These are phyloP conservation scores for Pichia sp. DNA, from an alignment of 1,139 yeast species.

Conservation along the genomic window DNA sequence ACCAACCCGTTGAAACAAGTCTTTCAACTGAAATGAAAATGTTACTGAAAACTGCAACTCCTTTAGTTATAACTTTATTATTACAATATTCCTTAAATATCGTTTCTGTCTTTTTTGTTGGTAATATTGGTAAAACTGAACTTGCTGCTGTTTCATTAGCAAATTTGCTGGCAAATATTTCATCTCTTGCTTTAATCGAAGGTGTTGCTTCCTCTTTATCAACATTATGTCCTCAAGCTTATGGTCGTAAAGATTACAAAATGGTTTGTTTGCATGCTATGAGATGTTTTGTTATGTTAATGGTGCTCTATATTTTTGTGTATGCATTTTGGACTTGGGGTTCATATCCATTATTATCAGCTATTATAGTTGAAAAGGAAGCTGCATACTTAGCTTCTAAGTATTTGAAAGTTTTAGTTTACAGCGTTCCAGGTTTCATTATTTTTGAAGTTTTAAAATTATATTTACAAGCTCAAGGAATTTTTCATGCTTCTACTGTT, in stretches of 20 bases:
- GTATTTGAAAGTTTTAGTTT: slow-evolving; percentile 47
- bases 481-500: slow-evolving; percentile 72
- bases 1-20: slow-evolving; percentile 43
- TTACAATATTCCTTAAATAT: slow-evolving; percentile 79
- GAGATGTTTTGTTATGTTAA: slow-evolving; percentile 55
- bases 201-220: slow-evolving; percentile 72
- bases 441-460: slow-evolving; percentile 68
- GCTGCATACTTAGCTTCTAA: slow-evolving; percentile 50
- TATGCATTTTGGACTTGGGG: slow-evolving; percentile 51
- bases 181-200: slow-evolving; percentile 66
- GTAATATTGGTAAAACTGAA: slow-evolving; percentile 74
- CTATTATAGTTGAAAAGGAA: slow-evolving; percentile 44
- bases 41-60: slow-evolving; percentile 45
- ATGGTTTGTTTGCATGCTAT: slow-evolving; percentile 61
- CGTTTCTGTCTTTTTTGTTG: slow-evolving; percentile 78
- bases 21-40: slow-evolving; percentile 38
- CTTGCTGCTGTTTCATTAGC: slow-evolving; percentile 68
- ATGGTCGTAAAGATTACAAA: slow-evolving; percentile 56
- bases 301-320: slow-evolving; percentile 52
- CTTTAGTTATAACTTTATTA: slow-evolving; percentile 65
- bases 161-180: slow-evolving; percentile 69
- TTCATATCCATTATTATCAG: slow-evolving; percentile 40
- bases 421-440: slow-evolving; percentile 69
- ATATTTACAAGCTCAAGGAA: slow-evolving; percentile 69
- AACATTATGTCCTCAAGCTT: slow-evolving; percentile 73